phyloP scores from a whole-genome alignment of 2,329 filamentous ascomycete genomes.

The Pestalotiopsis sp. region DNA sequence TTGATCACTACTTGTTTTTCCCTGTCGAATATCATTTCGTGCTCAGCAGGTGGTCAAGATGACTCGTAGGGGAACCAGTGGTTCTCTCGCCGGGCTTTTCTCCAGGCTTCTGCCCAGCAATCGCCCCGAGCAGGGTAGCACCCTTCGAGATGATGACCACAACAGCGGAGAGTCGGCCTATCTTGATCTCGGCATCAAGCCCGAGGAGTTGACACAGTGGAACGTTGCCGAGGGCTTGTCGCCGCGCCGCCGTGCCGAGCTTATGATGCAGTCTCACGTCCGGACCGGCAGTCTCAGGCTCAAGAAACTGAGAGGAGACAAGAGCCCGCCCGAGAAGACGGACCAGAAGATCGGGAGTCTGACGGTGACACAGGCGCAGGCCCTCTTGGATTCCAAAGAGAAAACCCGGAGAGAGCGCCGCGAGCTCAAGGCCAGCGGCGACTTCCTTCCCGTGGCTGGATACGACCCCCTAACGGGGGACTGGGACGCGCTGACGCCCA shows the following conservation, averaged over 20 bases:
- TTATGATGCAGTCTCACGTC: conserved; percentile 1
- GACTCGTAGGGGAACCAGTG: conserved; percentile 19
- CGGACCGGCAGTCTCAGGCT: background rate
- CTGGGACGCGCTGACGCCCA: conserved; percentile 52
- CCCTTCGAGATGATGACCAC: conserved; percentile 31
- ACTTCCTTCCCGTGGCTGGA: conserved; percentile 61
- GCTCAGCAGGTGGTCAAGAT: background rate
- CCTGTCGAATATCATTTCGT: background rate
- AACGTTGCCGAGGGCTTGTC: conserved; percentile 26
- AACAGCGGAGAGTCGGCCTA: conserved; percentile 24
- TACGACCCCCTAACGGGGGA: conserved; percentile 59
- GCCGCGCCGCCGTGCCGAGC: background rate
- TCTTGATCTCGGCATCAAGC: conserved; percentile 21
- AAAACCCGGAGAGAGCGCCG: conserved; percentile 42
- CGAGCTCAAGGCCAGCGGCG: conserved; percentile 54
- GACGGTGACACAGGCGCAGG: conserved; percentile 19
- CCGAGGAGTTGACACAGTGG: conserved; percentile 28
- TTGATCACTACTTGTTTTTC: background rate
- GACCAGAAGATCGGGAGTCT: conserved; percentile 12
- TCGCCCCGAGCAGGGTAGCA: conserved; percentile 52
- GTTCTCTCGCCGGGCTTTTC: conserved; percentile 42
- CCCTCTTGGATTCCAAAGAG: conserved; percentile 26
- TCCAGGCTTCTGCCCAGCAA: conserved; percentile 49
- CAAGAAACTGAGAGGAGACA: background rate
- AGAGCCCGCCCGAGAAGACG: background rate